phyloP scores from a whole-genome alignment of 2,329 filamentous ascomycete species.

The Lasiodiplodia sp. region DNA sequence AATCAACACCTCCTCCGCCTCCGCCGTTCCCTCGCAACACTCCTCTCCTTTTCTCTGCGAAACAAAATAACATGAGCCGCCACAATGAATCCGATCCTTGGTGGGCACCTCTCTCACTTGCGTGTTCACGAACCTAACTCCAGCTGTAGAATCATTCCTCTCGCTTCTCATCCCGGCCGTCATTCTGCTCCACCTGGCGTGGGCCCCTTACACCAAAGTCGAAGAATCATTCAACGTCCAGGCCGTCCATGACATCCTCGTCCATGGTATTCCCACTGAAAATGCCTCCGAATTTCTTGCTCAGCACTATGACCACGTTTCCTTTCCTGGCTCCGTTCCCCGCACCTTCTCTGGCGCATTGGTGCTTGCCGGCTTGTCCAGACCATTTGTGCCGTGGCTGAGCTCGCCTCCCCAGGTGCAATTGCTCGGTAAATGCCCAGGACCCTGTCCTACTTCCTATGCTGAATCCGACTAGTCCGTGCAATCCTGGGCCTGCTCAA shows the following conservation, averaged over 20 bases:
- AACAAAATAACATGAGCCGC: constrained; percentile 1
- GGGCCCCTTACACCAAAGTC: constrained; percentile 92
- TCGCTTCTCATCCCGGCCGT: constrained; percentile 45
- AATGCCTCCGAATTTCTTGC: constrained; percentile 63
- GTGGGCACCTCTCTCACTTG: neutral
- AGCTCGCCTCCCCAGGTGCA: constrained; percentile 65
- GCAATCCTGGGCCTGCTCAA: constrained; percentile 81
- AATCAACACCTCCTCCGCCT: neutral
- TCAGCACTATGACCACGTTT: constrained; percentile 82
- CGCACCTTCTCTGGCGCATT: constrained; percentile 87
- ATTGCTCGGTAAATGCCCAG: constrained; percentile 56
- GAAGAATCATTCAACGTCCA: constrained; percentile 99
- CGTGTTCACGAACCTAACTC: neutral
- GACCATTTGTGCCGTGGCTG: constrained; percentile 68
- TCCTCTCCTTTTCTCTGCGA: neutral
- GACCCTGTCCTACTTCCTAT: neutral
- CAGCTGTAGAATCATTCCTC: constrained; percentile 22
- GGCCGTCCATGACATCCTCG: constrained; percentile 86
- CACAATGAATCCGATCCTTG: constrained; percentile 27
- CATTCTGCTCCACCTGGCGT: constrained; percentile 72
- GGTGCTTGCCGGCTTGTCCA: constrained; percentile 74
- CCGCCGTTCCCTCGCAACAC: neutral
- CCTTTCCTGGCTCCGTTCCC: constrained; percentile 90
- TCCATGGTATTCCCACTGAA: constrained; percentile 74
- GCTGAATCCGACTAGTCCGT: constrained; percentile 62